A percentile compares a stretch with the other conserved stretches of the same genome.
Conservation (phyloP, 2,329 filamentous ascomycete genomes). For the Cladophialophora yegresii region DNA sequence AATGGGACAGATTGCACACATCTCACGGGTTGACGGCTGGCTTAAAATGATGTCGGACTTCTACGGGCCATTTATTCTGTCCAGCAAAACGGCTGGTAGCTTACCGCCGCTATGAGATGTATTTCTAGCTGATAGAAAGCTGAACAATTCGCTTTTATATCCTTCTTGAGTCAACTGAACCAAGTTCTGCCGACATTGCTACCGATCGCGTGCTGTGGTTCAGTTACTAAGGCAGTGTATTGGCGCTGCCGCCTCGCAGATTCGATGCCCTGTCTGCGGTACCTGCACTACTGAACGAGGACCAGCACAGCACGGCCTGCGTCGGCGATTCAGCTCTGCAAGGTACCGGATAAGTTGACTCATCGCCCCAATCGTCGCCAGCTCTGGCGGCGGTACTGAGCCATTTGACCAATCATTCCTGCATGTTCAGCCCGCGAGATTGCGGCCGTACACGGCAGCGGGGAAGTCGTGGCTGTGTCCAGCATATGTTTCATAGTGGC, state of each 20-base stretch:
- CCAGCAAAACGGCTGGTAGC: constrained; percentile 23
- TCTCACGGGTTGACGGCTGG: constrained; percentile 33
- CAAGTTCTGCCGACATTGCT: neutral
- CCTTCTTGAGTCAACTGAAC: neutral
- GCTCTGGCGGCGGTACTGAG: constrained; percentile 3
- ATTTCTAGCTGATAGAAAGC: constrained; percentile 33
- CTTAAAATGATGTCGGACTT: constrained; percentile 28
- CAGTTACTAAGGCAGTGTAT: neutral
- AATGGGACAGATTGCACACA: constrained; percentile 25
- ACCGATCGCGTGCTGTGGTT: neutral
- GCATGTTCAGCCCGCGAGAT: neutral
- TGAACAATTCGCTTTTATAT: constrained; percentile 20
- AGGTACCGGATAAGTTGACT: constrained; percentile 22
- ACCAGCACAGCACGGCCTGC: neutral
- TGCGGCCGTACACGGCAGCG: neutral
- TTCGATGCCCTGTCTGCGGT: neutral
- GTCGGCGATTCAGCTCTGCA: constrained; percentile 21
- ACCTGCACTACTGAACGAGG: neutral
- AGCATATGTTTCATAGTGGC: neutral
- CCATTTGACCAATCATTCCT: neutral
- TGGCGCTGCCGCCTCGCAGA: neutral
- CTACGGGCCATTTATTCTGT: constrained; percentile 15
- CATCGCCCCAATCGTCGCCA: neutral
- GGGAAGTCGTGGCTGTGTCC: neutral
- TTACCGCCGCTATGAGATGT: constrained; percentile 32